Conservation (phyloP, 2,329 filamentous ascomycete genomes). For the Alternaria brassicicola region DNA sequence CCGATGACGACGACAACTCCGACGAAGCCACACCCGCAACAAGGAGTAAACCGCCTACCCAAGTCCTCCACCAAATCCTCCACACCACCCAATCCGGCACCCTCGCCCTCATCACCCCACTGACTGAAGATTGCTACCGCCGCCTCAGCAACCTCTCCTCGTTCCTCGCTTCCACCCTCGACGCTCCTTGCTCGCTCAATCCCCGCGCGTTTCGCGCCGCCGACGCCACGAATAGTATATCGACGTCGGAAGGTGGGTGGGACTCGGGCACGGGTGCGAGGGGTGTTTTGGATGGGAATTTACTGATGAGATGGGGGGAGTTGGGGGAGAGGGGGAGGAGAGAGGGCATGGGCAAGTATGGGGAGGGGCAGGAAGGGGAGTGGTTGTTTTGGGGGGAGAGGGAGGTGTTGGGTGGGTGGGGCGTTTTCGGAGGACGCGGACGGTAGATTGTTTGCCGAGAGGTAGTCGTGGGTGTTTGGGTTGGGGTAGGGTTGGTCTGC, state of each 20-base stretch:
- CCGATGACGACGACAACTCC: not conserved
- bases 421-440: conserved; percentile 54
- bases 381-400: conserved; percentile 74
- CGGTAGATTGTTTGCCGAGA: not conserved
- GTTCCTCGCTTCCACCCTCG: conserved; percentile 77
- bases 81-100: conserved; percentile 66
- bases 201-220: conserved; percentile 75
- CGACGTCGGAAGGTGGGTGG: conserved; percentile 44
- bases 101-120: conserved; percentile 75
- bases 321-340: conserved; percentile 71
- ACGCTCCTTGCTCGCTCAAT: conserved; percentile 79
- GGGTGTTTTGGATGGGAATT: conserved; percentile 77
- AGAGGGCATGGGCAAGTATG: conserved; percentile 77
- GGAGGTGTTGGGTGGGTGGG: conserved; percentile 68
- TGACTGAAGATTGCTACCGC: conserved; percentile 81
- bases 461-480: too few relatives aligned
- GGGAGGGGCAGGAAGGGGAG: conserved; percentile 65
- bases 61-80: conserved; percentile 41
- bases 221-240: conserved; percentile 31
- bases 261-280: conserved; percentile 57
- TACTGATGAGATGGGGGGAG: conserved; percentile 77
- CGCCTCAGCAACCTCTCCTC: conserved; percentile 81
- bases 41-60: not conserved
- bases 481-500: too few relatives aligned
- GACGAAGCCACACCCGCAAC: too few relatives aligned